A percentile compares a stretch with the other conserved stretches of the same genome.
These are phyloP conservation scores for Cladochytrium replicatum DNA, from an alignment of 192 early-diverging fungal species.

Conservation along the genomic window DNA sequence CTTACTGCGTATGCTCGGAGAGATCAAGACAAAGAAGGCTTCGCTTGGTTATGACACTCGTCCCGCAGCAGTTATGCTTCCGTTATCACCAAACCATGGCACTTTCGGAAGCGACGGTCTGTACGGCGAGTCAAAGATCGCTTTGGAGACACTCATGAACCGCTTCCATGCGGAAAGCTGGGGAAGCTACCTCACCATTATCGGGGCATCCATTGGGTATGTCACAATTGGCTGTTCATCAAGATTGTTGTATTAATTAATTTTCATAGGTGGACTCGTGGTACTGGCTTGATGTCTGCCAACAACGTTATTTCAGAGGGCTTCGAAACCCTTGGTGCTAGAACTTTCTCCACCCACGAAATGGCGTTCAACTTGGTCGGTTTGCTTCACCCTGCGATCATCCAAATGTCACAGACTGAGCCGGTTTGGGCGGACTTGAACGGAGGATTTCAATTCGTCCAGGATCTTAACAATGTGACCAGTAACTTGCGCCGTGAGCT, in stretches of 20 bases:
- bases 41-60: constrained; percentile 65
- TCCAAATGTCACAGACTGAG: constrained; percentile 58
- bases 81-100: constrained; percentile 94
- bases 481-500: constrained; percentile 65
- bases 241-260: constrained; percentile 11
- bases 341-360: constrained; percentile 84
- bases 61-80: constrained; percentile 78
- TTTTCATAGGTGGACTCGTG: constrained; percentile 70
- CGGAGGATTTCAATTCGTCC: constrained; percentile 82
- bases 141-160: constrained; percentile 83
- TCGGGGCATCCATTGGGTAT: constrained; percentile 84
- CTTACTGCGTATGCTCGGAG: constrained; percentile 73
- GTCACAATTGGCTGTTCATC: background rate
- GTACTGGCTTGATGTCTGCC: constrained; percentile 86
- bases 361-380: constrained; percentile 91
- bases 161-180: constrained; percentile 86
- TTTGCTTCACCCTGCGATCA: constrained; percentile 71
- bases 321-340: constrained; percentile 75
- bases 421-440: constrained; percentile 85
- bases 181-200: constrained; percentile 74
- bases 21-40: constrained; percentile 76
- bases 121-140: constrained; percentile 90
- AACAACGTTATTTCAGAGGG: constrained; percentile 86
- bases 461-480: constrained; percentile 71
- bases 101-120: constrained; percentile 86